Percentiles rank a stretch among this genome's conserved stretches.
Conservation (phyloP, 371 early-diverging fungal species). For the Mortierella sp. region DNA sequence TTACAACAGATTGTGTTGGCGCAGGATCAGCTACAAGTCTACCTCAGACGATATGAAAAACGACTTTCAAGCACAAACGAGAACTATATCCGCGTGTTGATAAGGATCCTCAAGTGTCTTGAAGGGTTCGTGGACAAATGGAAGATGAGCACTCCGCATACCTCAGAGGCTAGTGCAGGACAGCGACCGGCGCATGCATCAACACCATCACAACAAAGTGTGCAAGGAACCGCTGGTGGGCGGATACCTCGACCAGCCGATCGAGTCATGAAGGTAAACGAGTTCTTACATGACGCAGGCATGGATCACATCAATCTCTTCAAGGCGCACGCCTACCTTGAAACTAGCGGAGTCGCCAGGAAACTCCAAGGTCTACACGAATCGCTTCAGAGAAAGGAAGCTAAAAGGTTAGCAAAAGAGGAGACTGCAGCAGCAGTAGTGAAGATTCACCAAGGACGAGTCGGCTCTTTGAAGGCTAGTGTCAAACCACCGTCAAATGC, state of each 20-base stretch:
- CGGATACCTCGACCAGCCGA: slow-evolving; percentile 18
- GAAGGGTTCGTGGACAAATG: slow-evolving; percentile 48
- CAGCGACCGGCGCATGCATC: not conserved
- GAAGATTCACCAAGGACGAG: slow-evolving; percentile 28
- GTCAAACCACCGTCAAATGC: not conserved
- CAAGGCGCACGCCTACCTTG: slow-evolving; percentile 79
- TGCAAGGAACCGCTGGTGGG: not conserved
- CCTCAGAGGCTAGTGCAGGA: not conserved
- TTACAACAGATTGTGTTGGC: slow-evolving; percentile 62
- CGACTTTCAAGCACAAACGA: slow-evolving; percentile 80
- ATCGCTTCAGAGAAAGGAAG: slow-evolving; percentile 28
- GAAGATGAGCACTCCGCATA: slow-evolving; percentile 8
- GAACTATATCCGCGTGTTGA: slow-evolving; percentile 70
- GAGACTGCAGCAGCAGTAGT: slow-evolving; percentile 22
- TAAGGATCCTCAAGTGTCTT: slow-evolving; percentile 59
- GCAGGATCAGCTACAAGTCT: slow-evolving; percentile 66
- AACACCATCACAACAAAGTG: slow-evolving; percentile 2
- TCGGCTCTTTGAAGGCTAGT: not conserved
- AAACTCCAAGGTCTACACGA: slow-evolving; percentile 61
- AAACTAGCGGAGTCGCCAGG: slow-evolving; percentile 76
- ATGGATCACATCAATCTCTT: slow-evolving; percentile 91
- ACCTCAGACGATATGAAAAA: slow-evolving; percentile 74
- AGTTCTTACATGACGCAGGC: slow-evolving; percentile 72
- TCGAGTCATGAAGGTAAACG: slow-evolving; percentile 69
- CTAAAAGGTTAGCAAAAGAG: slow-evolving; percentile 52